Percentiles rank a stretch among this genome's conserved stretches.
These are phyloP conservation scores for Lepidium didymum DNA, from an alignment of 345 rosid genomes.

Conservation along the genomic window DNA sequence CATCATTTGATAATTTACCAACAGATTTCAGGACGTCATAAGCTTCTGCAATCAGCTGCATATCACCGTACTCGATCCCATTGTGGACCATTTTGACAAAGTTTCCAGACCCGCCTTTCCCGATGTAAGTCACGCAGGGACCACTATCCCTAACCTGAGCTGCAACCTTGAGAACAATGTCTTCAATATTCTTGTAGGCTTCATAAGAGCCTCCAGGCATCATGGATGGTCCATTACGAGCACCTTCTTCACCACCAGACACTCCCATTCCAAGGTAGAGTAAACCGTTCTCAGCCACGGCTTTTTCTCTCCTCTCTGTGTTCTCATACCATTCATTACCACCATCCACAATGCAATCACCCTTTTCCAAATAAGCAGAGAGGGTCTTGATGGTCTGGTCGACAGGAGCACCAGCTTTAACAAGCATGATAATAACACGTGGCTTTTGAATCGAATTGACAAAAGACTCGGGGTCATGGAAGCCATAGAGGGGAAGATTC, in stretches of 20 bases:
- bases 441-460: conserved; percentile 82
- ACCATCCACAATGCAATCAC: conserved; percentile 93
- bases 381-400: conserved; percentile 88
- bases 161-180: conserved; percentile 86
- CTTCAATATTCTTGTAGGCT: conserved; percentile 81
- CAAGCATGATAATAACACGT: conserved; percentile 90
- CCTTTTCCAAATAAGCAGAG: conserved; percentile 76
- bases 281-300: conserved; percentile 57
- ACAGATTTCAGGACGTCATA: conserved; percentile 82
- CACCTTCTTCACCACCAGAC: conserved; percentile 98
- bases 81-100: conserved; percentile 96
- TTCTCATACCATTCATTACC: conserved; percentile 98
- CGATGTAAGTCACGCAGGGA: conserved; percentile 85
- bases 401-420: conserved; percentile 91
- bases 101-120: conserved; percentile 91
- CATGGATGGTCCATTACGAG: conserved; percentile 82
- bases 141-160: conserved; percentile 95
- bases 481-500: conserved; percentile 66
- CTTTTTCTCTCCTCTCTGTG: conserved; percentile 86
- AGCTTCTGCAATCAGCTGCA: conserved; percentile 95
- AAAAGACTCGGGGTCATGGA: conserved; percentile 80
- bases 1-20: conserved; percentile 84
- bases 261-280: conserved; percentile 98
- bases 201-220: conserved; percentile 95
- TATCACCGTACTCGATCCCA: conserved; percentile 93